Percentiles rank a stretch among this genome's conserved stretches.
phyloP scores from a whole-genome alignment of 352 stramenopile genomes.

The Phytopythium aichiense region DNA sequence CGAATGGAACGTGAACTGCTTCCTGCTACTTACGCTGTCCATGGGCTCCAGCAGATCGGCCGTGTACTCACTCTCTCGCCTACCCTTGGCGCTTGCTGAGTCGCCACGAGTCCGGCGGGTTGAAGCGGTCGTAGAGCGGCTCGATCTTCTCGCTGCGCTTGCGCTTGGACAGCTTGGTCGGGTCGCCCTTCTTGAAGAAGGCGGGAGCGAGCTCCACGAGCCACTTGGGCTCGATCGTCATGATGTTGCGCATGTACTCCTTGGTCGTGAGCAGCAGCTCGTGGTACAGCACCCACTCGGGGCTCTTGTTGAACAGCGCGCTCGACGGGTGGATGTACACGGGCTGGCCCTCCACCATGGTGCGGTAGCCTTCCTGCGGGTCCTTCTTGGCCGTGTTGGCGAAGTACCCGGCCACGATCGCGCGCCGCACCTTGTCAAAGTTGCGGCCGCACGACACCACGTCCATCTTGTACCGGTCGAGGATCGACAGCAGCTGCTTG shows the following conservation, averaged over 20 bases:
- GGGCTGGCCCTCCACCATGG: slow-evolving; percentile 97
- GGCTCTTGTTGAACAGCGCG: slow-evolving; percentile 98
- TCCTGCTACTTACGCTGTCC: slow-evolving; percentile 1
- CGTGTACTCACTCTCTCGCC: background rate
- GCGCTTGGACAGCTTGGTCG: slow-evolving; percentile 96
- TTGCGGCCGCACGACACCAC: slow-evolving; percentile 96
- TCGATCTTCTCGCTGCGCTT: slow-evolving; percentile 99
- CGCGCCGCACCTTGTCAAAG: slow-evolving; percentile 97
- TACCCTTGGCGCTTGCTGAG: slow-evolving; percentile 95
- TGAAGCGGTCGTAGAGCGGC: slow-evolving; percentile 98
- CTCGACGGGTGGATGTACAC: slow-evolving; percentile 99
- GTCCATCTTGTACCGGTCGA: slow-evolving; percentile 99
- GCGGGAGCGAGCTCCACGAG: slow-evolving; percentile 96
- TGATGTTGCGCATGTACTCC: slow-evolving; percentile 99
- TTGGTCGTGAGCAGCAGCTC: slow-evolving; percentile 94
- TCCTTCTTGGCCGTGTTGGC: slow-evolving; percentile 99
- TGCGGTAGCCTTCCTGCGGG: slow-evolving; percentile 98
- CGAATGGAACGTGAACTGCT: slow-evolving; percentile 8
- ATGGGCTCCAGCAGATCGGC: too few species aligned
- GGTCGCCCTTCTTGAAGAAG: slow-evolving; percentile 97
- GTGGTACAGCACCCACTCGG: slow-evolving; percentile 98
- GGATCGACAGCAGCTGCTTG: slow-evolving; percentile 98
- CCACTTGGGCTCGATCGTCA: slow-evolving; percentile 99
- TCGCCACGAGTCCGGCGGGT: slow-evolving; percentile 96
- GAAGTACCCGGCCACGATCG: slow-evolving; percentile 99